Base-by-base conservation (phyloP, 805 yeast species). In the Pichia pseudocactophila region DNA sequence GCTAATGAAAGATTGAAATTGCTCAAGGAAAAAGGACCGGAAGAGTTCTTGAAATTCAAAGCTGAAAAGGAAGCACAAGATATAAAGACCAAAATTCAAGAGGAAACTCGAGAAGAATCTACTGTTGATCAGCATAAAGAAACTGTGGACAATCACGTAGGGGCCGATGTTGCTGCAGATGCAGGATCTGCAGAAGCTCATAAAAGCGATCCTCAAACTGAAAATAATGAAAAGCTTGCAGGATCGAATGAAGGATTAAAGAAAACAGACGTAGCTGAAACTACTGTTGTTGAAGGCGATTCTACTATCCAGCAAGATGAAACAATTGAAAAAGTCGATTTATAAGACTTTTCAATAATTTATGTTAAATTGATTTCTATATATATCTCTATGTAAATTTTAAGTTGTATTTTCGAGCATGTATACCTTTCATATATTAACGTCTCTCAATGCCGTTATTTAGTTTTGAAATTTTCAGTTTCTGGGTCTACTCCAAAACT, bases 401-500 rank as follows among this genome's bases (percentile, higher is more conserved):
- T 22, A 22, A 22, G 25, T 22, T 22, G 25, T 8, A 22, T 22
- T 22, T 22, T 22, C 25, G 25, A 22, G 8, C 8, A 22, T 22
- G n/a, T n/a, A n/a, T n/a, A n/a, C n/a, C n/a, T n/a, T n/a, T n/a
- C n/a, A n/a, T n/a, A n/a, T n/a, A n/a, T n/a, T n/a, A n/a, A n/a
- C n/a, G n/a, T 35, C 30, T 39, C 15, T 17, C 26, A 25, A 18
- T n/a, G n/a, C n/a, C n/a, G n/a, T 35, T 20, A 39, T 36, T 28
- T 38, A 42, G 42, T 45, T n/a, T 44, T 40, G 22, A 49, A 47
- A 16, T 47, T 40, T 52, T 80, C 88, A 2, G 78, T 77, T 1
- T 76, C 82, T 7, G 74, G 45, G 55, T 89, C 97, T 2, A 90
- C 97, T 0, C 97, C 97, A 58, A 77, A 89, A 61, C 87, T 96